Base-by-base conservation (phyloP, 345 rosid species). In the Ricinus communis region DNA sequence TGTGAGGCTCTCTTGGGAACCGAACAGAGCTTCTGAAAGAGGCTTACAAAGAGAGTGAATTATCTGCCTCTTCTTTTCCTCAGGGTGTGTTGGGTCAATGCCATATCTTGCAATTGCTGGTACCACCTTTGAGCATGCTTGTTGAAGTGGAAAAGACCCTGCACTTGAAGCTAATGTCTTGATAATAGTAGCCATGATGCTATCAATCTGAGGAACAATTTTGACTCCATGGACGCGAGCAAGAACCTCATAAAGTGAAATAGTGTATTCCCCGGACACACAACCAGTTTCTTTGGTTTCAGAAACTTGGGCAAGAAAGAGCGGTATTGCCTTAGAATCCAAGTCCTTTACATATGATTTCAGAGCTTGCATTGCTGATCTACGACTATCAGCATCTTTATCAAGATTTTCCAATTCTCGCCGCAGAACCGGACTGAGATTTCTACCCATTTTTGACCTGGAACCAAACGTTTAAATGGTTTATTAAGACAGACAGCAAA, bases 91-190 rank as follows among this genome's bases (percentile, higher is more conserved):
- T 0, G 88, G 98, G 13, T 89, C 97, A 61, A 95, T 89, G 41
- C 96, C 97, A 33, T 93, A 93, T 64, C 94, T 85, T 5, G 99
- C 96, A 73, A 93, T 91, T 5, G 98, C 97, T 0, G 97, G 94
- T 5, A 95, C 88, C 55, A 95, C 99, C 78, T 88, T 92, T 9
- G 99, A 89, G 78, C 99, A 95, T 0, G 99, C 99, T 69, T 95
- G 98, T 69, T 92, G 98, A 71, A 95, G 97, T 66, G 97, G 93
- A 78, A 95, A 88, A 47, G 97, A 95, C 22, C 93, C 98, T 5
- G 97, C 94, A 77, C 94, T 95, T 13, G 96, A 90, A 64, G 94
- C 88, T 46, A 95, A 75, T 7, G 98, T 95, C 77, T 89, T 93
- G 78, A 93, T 82, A 25, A 95, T 78, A 13, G 96, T 90, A 12